phyloP scores from a whole-genome alignment of 177 flowering plant genomes.

The Telopea speciosissima region DNA sequence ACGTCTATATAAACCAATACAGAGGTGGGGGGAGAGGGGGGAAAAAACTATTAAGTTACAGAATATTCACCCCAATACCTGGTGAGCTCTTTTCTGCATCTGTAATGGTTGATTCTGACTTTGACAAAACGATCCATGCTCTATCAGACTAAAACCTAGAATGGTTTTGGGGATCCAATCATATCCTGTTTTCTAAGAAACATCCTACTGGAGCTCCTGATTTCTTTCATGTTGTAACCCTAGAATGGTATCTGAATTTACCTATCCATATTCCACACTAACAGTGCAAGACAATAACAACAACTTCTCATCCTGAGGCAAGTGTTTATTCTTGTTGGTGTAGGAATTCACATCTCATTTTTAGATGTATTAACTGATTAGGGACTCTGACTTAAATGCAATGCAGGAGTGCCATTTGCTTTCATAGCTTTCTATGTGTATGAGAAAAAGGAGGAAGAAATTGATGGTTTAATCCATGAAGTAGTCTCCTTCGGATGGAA shows the following conservation, averaged over 20 bases:
- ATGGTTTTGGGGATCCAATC: not conserved
- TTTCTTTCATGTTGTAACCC: not conserved
- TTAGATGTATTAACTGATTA: not conserved
- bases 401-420: constrained; percentile 54
- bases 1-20: not conserved
- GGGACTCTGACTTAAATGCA: not conserved
- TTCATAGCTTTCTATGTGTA: constrained; percentile 56
- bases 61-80: not conserved
- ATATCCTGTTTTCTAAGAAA: not conserved
- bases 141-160: not conserved
- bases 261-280: too few species aligned
- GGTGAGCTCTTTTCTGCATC: too few species aligned
- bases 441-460: constrained; percentile 69
- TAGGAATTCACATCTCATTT: not conserved
- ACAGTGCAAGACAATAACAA: too few species aligned
- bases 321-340: not conserved
- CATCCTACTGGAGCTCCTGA: not conserved
- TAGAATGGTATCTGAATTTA: not conserved
- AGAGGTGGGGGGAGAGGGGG: not conserved
- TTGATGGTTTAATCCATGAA: constrained; percentile 41
- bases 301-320: not conserved
- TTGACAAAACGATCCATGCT: too few species aligned
- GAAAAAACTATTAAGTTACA: too few species aligned
- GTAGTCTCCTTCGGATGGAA: constrained; percentile 32
- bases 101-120: too few species aligned